Percentiles rank a stretch among this genome's conserved stretches.
Conservation (phyloP, 345 rosid genomes). For the Isatis tinctoria region DNA sequence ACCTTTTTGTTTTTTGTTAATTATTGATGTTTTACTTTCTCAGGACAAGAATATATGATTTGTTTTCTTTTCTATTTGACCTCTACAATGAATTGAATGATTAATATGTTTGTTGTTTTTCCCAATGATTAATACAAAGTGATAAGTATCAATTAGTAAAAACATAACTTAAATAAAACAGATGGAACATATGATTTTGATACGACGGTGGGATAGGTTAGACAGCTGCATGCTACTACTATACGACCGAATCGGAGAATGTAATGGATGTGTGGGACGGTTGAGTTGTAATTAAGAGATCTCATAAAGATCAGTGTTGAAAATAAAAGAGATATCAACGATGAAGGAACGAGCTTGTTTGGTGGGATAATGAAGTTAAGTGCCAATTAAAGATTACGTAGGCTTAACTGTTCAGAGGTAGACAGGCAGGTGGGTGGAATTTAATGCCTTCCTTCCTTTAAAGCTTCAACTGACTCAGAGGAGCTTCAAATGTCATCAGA, state of each 20-base stretch:
- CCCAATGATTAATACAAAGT: not conserved
- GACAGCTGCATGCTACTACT: constrained; percentile 12
- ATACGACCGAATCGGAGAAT: constrained; percentile 19
- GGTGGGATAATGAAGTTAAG: constrained; percentile 29
- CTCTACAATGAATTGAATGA: not conserved
- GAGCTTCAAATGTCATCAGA: constrained; percentile 12
- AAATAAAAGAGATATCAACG: constrained; percentile 5
- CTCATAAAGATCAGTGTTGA: not conserved
- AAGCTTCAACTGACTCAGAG: constrained; percentile 18
- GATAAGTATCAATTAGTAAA: not conserved
- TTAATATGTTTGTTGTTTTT: not conserved
- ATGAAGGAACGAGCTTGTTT: not conserved
- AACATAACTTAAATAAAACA: not conserved
- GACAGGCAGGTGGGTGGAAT: constrained; percentile 35
- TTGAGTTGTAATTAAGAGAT: constrained; percentile 21
- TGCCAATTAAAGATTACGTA: constrained; percentile 14
- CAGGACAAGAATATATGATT: not conserved
- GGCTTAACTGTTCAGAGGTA: constrained; percentile 20
- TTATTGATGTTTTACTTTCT: not conserved
- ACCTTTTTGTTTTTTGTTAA: not conserved
- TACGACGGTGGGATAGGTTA: not conserved
- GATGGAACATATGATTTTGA: not conserved
- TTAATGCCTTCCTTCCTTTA: constrained; percentile 20
- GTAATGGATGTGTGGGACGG: constrained; percentile 17
- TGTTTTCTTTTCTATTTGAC: not conserved